Evolutionary conservation across 1,284 basidiomycete genomes (phyloP), one percentile per base, ranked within the genome.

Genomic region (Leccinum ponderosum): DNA sequence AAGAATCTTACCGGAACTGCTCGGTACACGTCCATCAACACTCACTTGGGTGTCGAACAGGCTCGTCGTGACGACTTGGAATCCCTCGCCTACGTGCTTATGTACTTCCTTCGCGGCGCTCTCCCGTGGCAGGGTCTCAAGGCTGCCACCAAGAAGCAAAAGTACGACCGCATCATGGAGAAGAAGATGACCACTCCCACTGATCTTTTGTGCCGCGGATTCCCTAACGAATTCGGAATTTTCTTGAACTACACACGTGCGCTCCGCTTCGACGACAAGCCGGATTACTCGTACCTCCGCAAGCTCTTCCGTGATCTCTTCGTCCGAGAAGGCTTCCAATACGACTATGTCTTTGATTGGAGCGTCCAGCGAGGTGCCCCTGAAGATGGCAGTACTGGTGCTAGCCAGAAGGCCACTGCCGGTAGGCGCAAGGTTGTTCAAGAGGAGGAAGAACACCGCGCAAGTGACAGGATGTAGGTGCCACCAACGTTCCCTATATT

Each of bases 151-250:
- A 98, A 97, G 91, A 98, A 98, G 87, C 96, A 98, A 83, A 98
- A 98, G 82, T 97, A 98, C 79, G 96, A 98, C 77, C 89, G 95
- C 62, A 98, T 98, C 81, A 97, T 97, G 95, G 96, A 98, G 82
- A 98, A 98, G 88, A 96, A 98, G 86, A 98, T 98, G 95, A 97
- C 95, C 33, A 97, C 95, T 0, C 94, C 96, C 20, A 98, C 95
- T 60, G 95, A 97, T 75, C 83, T 95, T 61, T 87, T 98, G 27
- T 97, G 95, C 82, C 94, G 95, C 68, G 94, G 94, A 33, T 97
- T 96, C 86, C 95, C 96, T 66, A 95, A 95, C 79, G 96, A 98
- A 80, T 97, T 97, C 68, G 94, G 94, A 54, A 97, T 97, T 70
- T 98, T 97, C 86, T 29, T 82, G 27, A 25, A 51, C 22, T 51